Percentiles rank a stretch among this genome's conserved stretches.
Conservation (phyloP, 169 alveolate species). For the Ichthyophthirius multifiliis region DNA sequence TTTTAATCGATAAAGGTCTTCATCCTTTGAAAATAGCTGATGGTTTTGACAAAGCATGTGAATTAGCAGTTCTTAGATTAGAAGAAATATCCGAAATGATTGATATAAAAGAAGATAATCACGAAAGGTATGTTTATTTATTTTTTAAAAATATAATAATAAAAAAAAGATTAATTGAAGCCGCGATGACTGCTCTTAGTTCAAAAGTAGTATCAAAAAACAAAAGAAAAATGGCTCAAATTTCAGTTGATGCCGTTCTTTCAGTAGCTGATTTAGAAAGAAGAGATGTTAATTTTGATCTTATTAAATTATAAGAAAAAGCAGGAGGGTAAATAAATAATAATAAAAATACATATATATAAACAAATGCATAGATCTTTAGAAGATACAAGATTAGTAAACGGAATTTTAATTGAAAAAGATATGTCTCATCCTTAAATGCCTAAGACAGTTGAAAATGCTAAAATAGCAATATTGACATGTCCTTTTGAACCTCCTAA, state of each 20-base stretch:
- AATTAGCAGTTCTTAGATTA: constrained; percentile 86
- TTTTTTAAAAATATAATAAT: too few species aligned
- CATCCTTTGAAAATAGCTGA: constrained; percentile 98
- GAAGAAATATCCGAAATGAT: constrained; percentile 90
- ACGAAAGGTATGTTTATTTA: constrained; percentile 50
- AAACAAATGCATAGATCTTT: constrained; percentile 28
- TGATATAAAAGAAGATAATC: constrained; percentile 58
- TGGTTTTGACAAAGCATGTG: constrained; percentile 98
- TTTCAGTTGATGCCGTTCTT: constrained; percentile 97
- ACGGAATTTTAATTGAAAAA: constrained; percentile 97
- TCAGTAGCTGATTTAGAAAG: constrained; percentile 97
- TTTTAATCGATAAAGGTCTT: constrained; percentile 95
- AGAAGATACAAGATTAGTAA: constrained; percentile 93
- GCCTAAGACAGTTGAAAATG: constrained; percentile 93
- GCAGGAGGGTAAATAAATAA: constrained; percentile 32
- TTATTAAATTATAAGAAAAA: constrained; percentile 83
- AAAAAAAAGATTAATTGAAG: constrained; percentile 40
- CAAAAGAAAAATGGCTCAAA: constrained; percentile 91
- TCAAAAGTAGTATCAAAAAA: constrained; percentile 92
- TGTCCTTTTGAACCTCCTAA: constrained; percentile 99
- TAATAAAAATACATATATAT: neutral
- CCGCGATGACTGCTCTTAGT: constrained; percentile 97
- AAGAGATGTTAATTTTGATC: constrained; percentile 97
- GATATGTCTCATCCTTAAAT: constrained; percentile 99
- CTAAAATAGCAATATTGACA: constrained; percentile 96